Base-by-base conservation (phyloP, 139 green algal species). In the Chlamydomonas schloesseri region DNA sequence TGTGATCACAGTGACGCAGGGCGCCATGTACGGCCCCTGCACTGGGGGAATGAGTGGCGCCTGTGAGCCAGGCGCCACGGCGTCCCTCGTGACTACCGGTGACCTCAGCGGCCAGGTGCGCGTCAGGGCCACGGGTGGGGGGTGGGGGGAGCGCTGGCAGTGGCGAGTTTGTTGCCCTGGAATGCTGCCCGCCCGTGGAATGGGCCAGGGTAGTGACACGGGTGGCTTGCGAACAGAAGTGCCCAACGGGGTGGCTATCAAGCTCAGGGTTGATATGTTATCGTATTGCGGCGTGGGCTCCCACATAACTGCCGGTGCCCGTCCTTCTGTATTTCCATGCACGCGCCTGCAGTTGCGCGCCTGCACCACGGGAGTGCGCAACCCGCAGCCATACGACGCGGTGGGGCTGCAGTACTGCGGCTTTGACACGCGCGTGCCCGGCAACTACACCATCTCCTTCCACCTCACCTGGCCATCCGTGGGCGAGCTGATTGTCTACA, bases 401-500 rank as follows among this genome's bases (percentile, higher is more conserved):
- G 77, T 73, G 28, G 77, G 77, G 6, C 77, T 83, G 77, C 37
- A 42, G 37, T 73, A 83, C 77, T 83, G 77, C 77, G 31, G 17
- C 60, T 31, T 83, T 15, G 62, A 83, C 62, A 73, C 62, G 2
- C 17, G 18, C 15, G 5, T 31, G 28, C 37, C 77, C 0, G 77
- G 77, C 62, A 83, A 73, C 62, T 83, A 83, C 77, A 83, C 37
- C 37, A 73, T 83, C 29, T 28, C 29, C 37, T 83, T 73, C 77
- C 37, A 62, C 77, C 37, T 83, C 4, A 24, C 33, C 3, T 83
- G 77, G 77, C 77, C 74, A 23, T 82, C 74, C 10, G 57, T 82
- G 55, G 74, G 57, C 13, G 74, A 82, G 74, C 9, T 82, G 8
- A 15, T 82, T 2, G 33, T 82, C 6, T 71, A 71, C 74, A 53